A percentile compares a stretch with the other conserved stretches of the same genome.
phyloP scores from a whole-genome alignment of 2,329 filamentous ascomycete species.

The Corniculantispora saksenae region DNA sequence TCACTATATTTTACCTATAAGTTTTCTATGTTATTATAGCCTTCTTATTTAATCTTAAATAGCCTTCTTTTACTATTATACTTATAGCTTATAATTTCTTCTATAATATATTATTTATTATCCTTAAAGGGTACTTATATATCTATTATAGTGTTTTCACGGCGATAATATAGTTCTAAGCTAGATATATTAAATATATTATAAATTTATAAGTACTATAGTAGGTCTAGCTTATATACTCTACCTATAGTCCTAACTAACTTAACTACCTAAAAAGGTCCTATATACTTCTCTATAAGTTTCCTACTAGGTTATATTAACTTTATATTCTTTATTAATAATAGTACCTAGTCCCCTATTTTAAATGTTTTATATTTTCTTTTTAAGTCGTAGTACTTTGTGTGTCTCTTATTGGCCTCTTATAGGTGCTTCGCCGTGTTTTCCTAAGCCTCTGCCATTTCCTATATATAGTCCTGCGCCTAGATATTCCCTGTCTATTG shows the following conservation, averaged over 20 bases:
- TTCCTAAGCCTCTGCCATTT: too few species aligned
- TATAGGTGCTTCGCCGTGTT: too few species aligned
- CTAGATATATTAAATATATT: slow-evolving; percentile 3
- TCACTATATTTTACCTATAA: slow-evolving; percentile 7
- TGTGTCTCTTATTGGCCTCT: too few species aligned
- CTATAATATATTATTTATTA: background rate
- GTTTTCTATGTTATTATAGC: slow-evolving; percentile 4
- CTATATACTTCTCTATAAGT: too few species aligned
- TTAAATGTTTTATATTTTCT: too few species aligned
- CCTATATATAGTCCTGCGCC: too few species aligned
- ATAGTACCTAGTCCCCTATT: too few species aligned
- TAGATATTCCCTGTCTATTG: too few species aligned
- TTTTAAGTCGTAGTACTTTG: too few species aligned
- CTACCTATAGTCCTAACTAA: background rate
- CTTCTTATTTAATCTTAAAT: background rate
- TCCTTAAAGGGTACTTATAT: background rate
- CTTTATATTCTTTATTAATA: too few species aligned
- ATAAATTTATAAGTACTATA: background rate
- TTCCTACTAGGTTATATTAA: too few species aligned
- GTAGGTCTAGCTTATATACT: background rate
- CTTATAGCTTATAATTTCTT: background rate
- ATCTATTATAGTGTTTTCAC: background rate
- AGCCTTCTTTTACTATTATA: background rate
- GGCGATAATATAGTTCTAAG: background rate
- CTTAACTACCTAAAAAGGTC: too few species aligned